Evolutionary conservation across 23 red algal species (phyloP).

Genomic region (Gracilaria vermiculophylla): DNA sequence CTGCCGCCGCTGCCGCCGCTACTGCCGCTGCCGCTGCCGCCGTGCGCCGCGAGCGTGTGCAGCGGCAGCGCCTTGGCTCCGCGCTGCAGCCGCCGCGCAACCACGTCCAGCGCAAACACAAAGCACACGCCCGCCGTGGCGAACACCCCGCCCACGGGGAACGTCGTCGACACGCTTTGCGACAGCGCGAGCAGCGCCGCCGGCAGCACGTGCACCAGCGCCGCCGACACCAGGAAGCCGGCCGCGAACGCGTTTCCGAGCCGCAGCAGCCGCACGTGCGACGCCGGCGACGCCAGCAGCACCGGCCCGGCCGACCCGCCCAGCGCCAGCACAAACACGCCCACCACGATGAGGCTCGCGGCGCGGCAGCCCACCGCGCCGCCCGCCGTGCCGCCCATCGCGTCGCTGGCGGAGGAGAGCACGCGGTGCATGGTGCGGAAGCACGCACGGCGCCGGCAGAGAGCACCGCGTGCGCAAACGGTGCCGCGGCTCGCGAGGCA

Average conservation of each 20-base stretch:
- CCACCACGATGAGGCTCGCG: background rate
- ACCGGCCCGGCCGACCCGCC: background rate
- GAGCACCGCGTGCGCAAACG: background rate
- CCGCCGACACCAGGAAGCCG: slow-evolving; percentile 7
- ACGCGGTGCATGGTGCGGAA: too few relatives aligned
- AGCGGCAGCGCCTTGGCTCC: background rate
- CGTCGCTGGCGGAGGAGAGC: too few relatives aligned
- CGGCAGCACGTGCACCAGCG: slow-evolving; percentile 21
- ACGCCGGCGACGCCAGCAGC: background rate
- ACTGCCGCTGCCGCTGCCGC: background rate
- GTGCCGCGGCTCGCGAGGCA: background rate
- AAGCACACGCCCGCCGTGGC: background rate
- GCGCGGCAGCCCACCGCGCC: background rate
- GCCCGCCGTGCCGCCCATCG: too few relatives aligned
- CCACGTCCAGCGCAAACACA: background rate
- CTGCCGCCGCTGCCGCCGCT: background rate
- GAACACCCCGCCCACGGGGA: background rate
- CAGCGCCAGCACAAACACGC: background rate
- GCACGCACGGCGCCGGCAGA: background rate
- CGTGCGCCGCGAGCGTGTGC: background rate
- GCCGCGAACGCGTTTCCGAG: slow-evolving; percentile 24
- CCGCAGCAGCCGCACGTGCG: background rate
- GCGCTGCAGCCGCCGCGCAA: background rate
- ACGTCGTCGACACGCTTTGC: background rate
- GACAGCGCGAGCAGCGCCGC: background rate